phyloP scores from a whole-genome alignment of 2,329 filamentous ascomycete species.

The Arachnomyces sp. region DNA sequence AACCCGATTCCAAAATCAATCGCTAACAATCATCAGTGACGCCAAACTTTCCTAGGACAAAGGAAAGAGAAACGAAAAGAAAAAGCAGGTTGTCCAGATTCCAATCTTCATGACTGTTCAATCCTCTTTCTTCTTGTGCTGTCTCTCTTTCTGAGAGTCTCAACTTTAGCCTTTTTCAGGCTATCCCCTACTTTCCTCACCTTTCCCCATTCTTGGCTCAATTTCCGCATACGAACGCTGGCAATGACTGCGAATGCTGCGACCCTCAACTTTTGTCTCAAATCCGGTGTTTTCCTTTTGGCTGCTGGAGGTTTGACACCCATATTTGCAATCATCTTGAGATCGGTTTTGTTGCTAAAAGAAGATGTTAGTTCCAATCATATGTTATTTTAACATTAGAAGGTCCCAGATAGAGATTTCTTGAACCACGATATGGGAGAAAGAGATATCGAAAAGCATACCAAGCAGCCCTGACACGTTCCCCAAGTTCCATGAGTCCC shows the following conservation, averaged over 20 bases:
- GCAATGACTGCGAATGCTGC: constrained; percentile 38
- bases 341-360: constrained; percentile 86
- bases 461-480: constrained; percentile 60
- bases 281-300: constrained; percentile 22
- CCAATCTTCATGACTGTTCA: constrained; percentile 4
- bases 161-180: constrained; percentile 35
- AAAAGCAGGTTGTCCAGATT: constrained; percentile 14
- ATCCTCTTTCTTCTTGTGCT: constrained; percentile 14
- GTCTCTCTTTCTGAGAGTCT: constrained; percentile 32
- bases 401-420: constrained; percentile 1
- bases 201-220: constrained; percentile 39
- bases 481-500: constrained; percentile 75
- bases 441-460: constrained; percentile 46
- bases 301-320: constrained; percentile 49
- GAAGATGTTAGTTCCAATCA: constrained; percentile 19
- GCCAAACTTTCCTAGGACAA: constrained; percentile 12
- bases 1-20: too few relatives aligned
- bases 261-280: constrained; percentile 35
- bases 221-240: constrained; percentile 38
- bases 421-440: constrained; percentile 3
- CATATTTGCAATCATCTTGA: constrained; percentile 77
- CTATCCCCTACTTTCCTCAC: constrained; percentile 37
- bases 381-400: constrained; percentile 11
- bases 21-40: constrained; percentile 13
- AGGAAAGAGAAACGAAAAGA: constrained; percentile 16